These are phyloP conservation scores for Calonectria multiphialidica DNA, from an alignment of 2,329 filamentous ascomycete genomes.

Conservation along the genomic window DNA sequence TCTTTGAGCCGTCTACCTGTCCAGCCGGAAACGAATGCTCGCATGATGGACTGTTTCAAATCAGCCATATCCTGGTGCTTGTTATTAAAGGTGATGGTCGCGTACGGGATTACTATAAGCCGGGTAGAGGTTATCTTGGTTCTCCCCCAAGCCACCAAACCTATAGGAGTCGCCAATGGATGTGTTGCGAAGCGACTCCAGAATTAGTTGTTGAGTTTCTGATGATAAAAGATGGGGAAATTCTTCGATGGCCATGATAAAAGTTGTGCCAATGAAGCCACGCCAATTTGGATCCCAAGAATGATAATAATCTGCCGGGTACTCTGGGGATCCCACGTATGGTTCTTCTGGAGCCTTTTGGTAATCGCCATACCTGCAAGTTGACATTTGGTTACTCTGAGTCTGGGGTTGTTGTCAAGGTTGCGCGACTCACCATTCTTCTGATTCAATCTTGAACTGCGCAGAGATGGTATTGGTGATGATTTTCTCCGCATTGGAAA, in stretches of 20 bases:
- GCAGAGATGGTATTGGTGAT: slow-evolving; percentile 64
- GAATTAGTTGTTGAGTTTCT: slow-evolving; percentile 55
- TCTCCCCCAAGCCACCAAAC: slow-evolving; percentile 63
- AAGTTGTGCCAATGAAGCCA: slow-evolving; percentile 70
- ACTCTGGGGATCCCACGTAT: slow-evolving; percentile 63
- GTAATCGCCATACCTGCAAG: slow-evolving; percentile 55
- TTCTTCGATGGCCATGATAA: slow-evolving; percentile 71
- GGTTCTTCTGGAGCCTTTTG: slow-evolving; percentile 69
- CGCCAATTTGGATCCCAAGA: slow-evolving; percentile 76
- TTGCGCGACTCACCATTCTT: slow-evolving; percentile 62
- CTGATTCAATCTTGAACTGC: slow-evolving; percentile 63
- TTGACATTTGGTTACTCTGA: not conserved
- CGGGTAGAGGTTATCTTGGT: slow-evolving; percentile 72
- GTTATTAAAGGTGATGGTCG: not conserved
- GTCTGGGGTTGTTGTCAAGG: rapidly evolving
- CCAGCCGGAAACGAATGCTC: slow-evolving; percentile 71
- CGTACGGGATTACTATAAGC: slow-evolving; percentile 69
- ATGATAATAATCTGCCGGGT: slow-evolving; percentile 64
- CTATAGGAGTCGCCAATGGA: slow-evolving; percentile 72
- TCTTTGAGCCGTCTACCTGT: slow-evolving; percentile 65
- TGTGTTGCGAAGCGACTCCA: slow-evolving; percentile 65
- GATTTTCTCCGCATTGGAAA: slow-evolving; percentile 63
- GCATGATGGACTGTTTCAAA: slow-evolving; percentile 62
- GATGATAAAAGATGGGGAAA: slow-evolving; percentile 60
- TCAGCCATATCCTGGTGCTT: rapidly evolving